Evolutionary conservation across 495 filamentous ascomycete species (phyloP).

Genomic region (Penicillium soppii): DNA sequence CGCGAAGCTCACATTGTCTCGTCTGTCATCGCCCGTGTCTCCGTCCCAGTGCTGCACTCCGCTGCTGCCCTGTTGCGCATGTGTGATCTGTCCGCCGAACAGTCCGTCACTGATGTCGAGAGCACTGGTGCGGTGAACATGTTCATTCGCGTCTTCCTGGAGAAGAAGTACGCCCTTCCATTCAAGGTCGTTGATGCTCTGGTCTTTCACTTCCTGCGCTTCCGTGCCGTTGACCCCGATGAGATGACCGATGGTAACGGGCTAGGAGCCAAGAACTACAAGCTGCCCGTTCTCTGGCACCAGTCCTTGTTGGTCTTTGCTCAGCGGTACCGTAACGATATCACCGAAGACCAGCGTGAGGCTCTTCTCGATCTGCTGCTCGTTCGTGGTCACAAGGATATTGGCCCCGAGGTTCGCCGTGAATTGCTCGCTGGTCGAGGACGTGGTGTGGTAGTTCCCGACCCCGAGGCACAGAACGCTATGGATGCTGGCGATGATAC

Average conservation of each 20-base stretch:
- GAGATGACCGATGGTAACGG: constrained; percentile 43
- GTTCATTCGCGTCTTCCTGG: constrained; percentile 86
- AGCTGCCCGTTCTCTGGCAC: constrained; percentile 87
- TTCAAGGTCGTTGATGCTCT: constrained; percentile 92
- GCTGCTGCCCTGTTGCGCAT: constrained; percentile 87
- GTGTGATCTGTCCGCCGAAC: constrained; percentile 89
- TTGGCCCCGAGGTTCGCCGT: constrained; percentile 87
- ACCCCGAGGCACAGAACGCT: constrained; percentile 51
- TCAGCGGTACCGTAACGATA: constrained; percentile 88
- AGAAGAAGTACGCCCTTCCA: constrained; percentile 96
- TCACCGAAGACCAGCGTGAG: constrained; percentile 91
- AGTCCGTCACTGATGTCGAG: constrained; percentile 71
- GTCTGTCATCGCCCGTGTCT: constrained; percentile 75
- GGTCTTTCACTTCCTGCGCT: constrained; percentile 94
- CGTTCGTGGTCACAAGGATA: constrained; percentile 80
- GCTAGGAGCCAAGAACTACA: constrained; percentile 49
- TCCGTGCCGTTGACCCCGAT: constrained; percentile 60
- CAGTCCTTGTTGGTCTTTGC: constrained; percentile 87
- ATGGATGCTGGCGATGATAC: constrained; percentile 81
- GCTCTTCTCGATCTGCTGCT: constrained; percentile 86
- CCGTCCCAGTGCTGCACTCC: constrained; percentile 85
- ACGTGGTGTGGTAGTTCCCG: constrained; percentile 70
- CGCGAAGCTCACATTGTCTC: constrained; percentile 90
- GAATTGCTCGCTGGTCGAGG: constrained; percentile 89
- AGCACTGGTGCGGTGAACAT: constrained; percentile 83